Conservation (phyloP, 2,329 filamentous ascomycete species). For the Teratosphaeria pseudoeucalypti region DNA sequence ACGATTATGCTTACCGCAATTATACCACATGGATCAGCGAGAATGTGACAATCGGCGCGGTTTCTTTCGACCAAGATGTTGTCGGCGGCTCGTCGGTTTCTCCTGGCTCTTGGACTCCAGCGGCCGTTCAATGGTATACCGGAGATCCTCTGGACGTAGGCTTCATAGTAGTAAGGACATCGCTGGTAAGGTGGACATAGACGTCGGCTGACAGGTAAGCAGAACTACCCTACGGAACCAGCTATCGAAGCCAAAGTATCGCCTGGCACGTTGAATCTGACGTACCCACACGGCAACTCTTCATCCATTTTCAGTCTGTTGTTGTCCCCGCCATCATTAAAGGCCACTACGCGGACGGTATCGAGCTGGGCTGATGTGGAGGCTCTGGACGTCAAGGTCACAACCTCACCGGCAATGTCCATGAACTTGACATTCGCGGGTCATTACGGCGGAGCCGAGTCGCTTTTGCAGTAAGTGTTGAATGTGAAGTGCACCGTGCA, state of each 20-base stretch:
- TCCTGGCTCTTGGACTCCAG: neutral
- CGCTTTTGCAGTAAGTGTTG: slow-evolving; percentile 27
- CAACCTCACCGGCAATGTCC: slow-evolving; percentile 34
- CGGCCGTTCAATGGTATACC: neutral
- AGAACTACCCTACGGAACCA: neutral
- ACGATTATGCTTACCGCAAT: neutral
- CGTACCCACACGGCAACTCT: slow-evolving; percentile 44
- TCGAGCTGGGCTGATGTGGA: slow-evolving; percentile 38
- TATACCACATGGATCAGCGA: neutral
- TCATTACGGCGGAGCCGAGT: slow-evolving; percentile 27
- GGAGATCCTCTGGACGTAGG: neutral
- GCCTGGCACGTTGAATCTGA: slow-evolving; percentile 35
- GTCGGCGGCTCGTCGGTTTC: neutral
- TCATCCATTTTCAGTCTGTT: slow-evolving; percentile 42
- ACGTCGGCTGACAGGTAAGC: neutral
- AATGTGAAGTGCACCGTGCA: neutral
- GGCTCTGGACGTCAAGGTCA: slow-evolving; percentile 37
- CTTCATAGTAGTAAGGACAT: neutral
- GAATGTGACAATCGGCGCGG: neutral
- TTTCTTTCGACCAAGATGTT: neutral
- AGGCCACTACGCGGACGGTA: slow-evolving; percentile 29
- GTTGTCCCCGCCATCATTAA: slow-evolving; percentile 38
- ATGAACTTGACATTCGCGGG: slow-evolving; percentile 38
- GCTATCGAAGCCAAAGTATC: slow-evolving; percentile 8
- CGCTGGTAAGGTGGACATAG: neutral